Base-by-base conservation (phyloP, 2,329 filamentous ascomycete genomes). In the Zymoseptoria ardabiliae region DNA sequence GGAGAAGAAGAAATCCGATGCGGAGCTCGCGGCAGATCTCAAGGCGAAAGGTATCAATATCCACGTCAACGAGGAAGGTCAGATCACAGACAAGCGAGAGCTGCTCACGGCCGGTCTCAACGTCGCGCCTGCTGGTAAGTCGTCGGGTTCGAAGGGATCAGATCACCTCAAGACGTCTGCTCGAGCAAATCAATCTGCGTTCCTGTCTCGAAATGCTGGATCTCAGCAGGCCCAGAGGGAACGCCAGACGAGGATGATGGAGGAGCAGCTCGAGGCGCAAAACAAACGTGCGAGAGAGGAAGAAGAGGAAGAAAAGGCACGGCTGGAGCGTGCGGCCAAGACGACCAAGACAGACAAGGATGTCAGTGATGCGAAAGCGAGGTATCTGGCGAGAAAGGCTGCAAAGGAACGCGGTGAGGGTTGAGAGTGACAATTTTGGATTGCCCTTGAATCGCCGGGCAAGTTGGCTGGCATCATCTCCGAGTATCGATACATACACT, bases 21-120 rank as follows among this genome's bases (percentile, higher is more conserved):
- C 81, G 2, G 83, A 91, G 35, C 68, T 85, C n/a, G 87, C 87
- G 4, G 80, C 78, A 53, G 86, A 89, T 68, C 80, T 91, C 56
- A 87, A 86, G 57, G 81, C 83, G 48, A 84, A 79, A 64, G 83
- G 82, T 23, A 77, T 79, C 77, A 63, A 85, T 76, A 82, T 94
- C 48, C 82, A 85, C 7, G 75, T 93, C 67, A 93, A 93, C 68
- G 90, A 94, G 62, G 90, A 94, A 48, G 90, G 90, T 0, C 85
- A 92, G 70, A 86, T 94, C 1, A 87, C 90, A 23, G 90, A 95
- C 71, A 93, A 91, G 77, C 81, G 89, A n/a, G 86, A 94, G 71
- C 78, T 94, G 8, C 81, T 95, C 6, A 81, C 78, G 53, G 87
- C 89, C 6, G 90, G 90, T 23, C 79, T 95, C 55, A 95, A 95